A percentile compares a stretch with the other conserved stretches of the same genome.
Evolutionary conservation across 441 rosid species (phyloP).

Genomic region (Brassica hybrid): DNA sequence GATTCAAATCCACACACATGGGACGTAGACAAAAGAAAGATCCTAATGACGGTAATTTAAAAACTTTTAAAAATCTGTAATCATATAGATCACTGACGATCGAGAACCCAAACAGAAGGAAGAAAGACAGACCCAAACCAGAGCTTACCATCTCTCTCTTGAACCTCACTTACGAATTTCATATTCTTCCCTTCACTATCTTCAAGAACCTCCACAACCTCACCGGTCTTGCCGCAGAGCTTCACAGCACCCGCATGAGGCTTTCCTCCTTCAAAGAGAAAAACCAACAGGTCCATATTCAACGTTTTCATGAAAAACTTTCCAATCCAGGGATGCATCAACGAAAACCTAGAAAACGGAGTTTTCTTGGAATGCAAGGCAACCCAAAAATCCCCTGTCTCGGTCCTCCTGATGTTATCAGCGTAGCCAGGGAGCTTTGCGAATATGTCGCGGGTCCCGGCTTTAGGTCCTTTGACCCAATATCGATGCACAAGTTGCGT

Average conservation of each 20-base stretch:
- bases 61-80: background rate
- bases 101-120: constrained; percentile 57
- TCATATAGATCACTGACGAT: constrained; percentile 14
- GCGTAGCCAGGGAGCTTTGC: constrained; percentile 41
- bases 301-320: constrained; percentile 51
- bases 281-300: constrained; percentile 32
- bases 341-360: no score
- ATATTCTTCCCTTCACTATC: constrained; percentile 62
- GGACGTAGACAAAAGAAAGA: background rate
- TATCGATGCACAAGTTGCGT: constrained; percentile 40
- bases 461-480: constrained; percentile 39
- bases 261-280: constrained; percentile 38
- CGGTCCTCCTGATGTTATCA: constrained; percentile 40
- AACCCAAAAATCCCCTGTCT: constrained; percentile 61
- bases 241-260: constrained; percentile 41
- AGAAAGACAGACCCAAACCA: constrained; percentile 66
- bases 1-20: background rate
- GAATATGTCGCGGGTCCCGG: constrained; percentile 40
- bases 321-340: constrained; percentile 47
- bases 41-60: no score
- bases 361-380: constrained; percentile 29
- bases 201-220: constrained; percentile 53
- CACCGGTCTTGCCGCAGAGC: constrained; percentile 35
- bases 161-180: constrained; percentile 70
- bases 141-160: constrained; percentile 65